These are phyloP conservation scores for Stipa capillata DNA, from an alignment of 176 grass and related monocot species.

Conservation along the genomic window DNA sequence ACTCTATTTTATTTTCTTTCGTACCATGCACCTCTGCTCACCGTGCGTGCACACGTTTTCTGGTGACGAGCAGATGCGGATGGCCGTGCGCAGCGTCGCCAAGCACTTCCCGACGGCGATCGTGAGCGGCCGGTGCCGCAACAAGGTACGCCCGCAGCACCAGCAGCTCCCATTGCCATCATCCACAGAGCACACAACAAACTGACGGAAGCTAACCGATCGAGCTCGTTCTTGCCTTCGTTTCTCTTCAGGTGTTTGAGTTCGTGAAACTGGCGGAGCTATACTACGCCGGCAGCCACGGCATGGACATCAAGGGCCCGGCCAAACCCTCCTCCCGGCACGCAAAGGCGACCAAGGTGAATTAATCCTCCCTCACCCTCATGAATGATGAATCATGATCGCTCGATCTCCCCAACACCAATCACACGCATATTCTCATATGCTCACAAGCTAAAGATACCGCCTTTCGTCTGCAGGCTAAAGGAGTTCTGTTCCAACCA, in stretches of 20 bases:
- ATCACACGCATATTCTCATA: background rate
- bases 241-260: slow-evolving; percentile 39
- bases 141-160: slow-evolving; percentile 42
- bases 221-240: background rate
- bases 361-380: background rate
- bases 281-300: slow-evolving; percentile 93
- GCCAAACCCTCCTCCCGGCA: slow-evolving; percentile 31
- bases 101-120: slow-evolving; percentile 83
- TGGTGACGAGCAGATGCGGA: slow-evolving; percentile 49
- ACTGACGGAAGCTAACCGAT: background rate
- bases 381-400: background rate
- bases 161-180: background rate
- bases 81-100: slow-evolving; percentile 70
- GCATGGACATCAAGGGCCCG: slow-evolving; percentile 91
- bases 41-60: background rate
- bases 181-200: background rate
- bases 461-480: slow-evolving; percentile 13
- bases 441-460: background rate
- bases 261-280: slow-evolving; percentile 78
- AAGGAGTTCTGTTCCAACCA: slow-evolving; percentile 69
- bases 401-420: background rate
- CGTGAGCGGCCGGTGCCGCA: slow-evolving; percentile 73
- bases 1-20: background rate
- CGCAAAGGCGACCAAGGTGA: slow-evolving; percentile 52
- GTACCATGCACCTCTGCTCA: background rate